Percentiles rank a stretch among this genome's conserved stretches.
These are phyloP conservation scores for Ophiostoma pallidulum DNA, from an alignment of 2,329 filamentous ascomycete species.

Conservation along the genomic window DNA sequence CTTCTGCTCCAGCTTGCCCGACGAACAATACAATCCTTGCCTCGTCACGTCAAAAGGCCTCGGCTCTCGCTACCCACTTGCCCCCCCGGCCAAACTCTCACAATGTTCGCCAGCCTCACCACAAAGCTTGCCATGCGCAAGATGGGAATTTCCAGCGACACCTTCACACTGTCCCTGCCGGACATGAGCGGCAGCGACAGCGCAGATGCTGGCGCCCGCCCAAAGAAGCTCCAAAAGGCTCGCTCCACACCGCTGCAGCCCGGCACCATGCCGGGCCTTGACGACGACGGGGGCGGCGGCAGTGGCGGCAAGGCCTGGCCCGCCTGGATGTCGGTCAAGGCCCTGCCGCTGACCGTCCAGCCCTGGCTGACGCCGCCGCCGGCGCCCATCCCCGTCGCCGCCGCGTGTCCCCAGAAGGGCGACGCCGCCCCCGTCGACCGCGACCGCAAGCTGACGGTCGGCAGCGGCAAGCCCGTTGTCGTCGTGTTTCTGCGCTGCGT, in stretches of 20 bases:
- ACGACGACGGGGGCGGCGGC: slow-evolving; percentile 19
- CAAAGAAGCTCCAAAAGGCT: slow-evolving; percentile 25
- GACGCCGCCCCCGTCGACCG: slow-evolving; percentile 39
- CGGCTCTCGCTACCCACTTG: too few species aligned
- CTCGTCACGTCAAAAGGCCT: too few species aligned
- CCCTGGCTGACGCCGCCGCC: slow-evolving; percentile 44
- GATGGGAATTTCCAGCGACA: slow-evolving; percentile 42
- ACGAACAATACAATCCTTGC: too few species aligned
- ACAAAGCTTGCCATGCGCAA: slow-evolving; percentile 51
- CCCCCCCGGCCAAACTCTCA: slow-evolving; percentile 15
- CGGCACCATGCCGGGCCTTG: slow-evolving; percentile 21
- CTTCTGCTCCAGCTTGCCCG: too few species aligned
- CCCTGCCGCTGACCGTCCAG: slow-evolving; percentile 42
- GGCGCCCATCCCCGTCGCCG: slow-evolving; percentile 36
- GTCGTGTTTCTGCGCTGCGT: slow-evolving; percentile 46
- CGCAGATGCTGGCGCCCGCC: neutral
- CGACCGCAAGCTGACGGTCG: slow-evolving; percentile 34
- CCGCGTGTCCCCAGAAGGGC: slow-evolving; percentile 36
- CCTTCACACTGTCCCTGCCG: slow-evolving; percentile 34
- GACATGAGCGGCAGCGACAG: slow-evolving; percentile 23
- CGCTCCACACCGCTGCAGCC: slow-evolving; percentile 16
- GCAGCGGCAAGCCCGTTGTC: slow-evolving; percentile 34
- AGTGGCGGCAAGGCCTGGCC: slow-evolving; percentile 24
- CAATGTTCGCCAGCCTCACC: slow-evolving; percentile 46
- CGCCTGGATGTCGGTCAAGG: slow-evolving; percentile 41